These are phyloP conservation scores for Iris macrosiphon DNA, from an alignment of 106 monocot species.

Conservation along the genomic window DNA sequence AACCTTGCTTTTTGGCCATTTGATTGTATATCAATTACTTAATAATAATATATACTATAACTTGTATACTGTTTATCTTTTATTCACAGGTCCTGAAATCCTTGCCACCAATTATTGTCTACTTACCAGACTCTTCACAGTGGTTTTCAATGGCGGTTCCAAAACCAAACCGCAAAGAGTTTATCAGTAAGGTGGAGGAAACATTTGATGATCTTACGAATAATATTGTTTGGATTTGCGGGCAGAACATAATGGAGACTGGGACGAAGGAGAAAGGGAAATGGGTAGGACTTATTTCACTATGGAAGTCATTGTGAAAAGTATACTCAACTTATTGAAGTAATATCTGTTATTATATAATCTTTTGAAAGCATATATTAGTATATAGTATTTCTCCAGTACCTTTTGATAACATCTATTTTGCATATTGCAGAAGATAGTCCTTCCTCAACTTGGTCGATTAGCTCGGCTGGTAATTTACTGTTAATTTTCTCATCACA, in stretches of 20 bases:
- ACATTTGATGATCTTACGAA: conserved; percentile 66
- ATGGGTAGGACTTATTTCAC: conserved; percentile 34
- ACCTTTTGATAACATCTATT: background rate
- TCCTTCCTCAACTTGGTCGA: conserved; percentile 64
- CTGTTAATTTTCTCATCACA: too few relatives aligned
- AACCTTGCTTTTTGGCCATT: too few relatives aligned
- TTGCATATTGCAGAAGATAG: conserved; percentile 47
- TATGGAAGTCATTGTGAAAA: too few relatives aligned
- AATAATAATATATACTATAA: too few relatives aligned
- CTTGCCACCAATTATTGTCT: conserved; percentile 62
- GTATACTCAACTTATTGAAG: too few relatives aligned
- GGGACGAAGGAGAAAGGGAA: conserved; percentile 65
- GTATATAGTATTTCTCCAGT: background rate
- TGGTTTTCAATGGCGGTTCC: conserved; percentile 61
- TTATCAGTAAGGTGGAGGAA: conserved; percentile 50
- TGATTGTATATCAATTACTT: too few relatives aligned
- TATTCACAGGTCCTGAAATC: conserved; percentile 46
- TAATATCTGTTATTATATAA: background rate
- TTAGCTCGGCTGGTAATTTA: conserved; percentile 60
- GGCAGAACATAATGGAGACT: conserved; percentile 51
- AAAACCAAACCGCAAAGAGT: conserved; percentile 55
- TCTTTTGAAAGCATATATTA: background rate
- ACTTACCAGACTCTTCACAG: conserved; percentile 68
- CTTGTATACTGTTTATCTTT: background rate
- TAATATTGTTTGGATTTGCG: conserved; percentile 67